These are phyloP conservation scores for Parmelia sp. DNA, from an alignment of 495 filamentous ascomycete genomes.

Conservation along the genomic window DNA sequence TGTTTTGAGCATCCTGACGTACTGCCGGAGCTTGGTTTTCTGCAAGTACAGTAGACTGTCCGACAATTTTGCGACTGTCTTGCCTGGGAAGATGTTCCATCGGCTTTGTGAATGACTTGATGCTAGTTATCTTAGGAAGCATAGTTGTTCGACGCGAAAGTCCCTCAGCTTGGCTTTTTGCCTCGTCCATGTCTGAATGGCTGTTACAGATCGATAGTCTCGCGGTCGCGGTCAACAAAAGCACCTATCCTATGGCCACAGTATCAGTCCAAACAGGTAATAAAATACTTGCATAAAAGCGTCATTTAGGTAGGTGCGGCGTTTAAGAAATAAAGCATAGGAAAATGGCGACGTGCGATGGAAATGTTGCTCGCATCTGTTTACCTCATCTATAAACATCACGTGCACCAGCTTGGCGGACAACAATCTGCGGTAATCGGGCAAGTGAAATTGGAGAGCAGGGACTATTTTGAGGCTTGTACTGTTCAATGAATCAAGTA, in stretches of 20 bases:
- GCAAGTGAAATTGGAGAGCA: background rate
- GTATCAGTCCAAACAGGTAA: background rate
- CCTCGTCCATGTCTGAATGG: background rate
- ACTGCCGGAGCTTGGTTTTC: background rate
- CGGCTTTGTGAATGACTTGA: background rate
- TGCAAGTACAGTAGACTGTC: background rate
- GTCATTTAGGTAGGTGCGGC: background rate
- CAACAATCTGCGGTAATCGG: background rate
- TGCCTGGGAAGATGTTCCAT: background rate
- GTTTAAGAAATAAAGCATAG: background rate
- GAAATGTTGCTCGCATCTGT: background rate
- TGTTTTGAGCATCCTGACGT: background rate
- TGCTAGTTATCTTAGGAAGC: conserved; percentile 14
- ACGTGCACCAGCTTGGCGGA: background rate
- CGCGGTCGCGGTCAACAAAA: background rate
- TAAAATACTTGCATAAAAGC: background rate
- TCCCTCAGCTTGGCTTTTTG: background rate
- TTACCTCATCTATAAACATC: background rate
- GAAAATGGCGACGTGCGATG: background rate
- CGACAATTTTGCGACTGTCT: background rate
- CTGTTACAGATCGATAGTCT: background rate
- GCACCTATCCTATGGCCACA: background rate
- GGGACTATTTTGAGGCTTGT: no score
- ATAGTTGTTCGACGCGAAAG: conserved; percentile 16
- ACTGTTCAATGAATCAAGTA: background rate